Base-by-base conservation (phyloP, 2,329 filamentous ascomycete species). In the Diaporthe ilicicola region DNA sequence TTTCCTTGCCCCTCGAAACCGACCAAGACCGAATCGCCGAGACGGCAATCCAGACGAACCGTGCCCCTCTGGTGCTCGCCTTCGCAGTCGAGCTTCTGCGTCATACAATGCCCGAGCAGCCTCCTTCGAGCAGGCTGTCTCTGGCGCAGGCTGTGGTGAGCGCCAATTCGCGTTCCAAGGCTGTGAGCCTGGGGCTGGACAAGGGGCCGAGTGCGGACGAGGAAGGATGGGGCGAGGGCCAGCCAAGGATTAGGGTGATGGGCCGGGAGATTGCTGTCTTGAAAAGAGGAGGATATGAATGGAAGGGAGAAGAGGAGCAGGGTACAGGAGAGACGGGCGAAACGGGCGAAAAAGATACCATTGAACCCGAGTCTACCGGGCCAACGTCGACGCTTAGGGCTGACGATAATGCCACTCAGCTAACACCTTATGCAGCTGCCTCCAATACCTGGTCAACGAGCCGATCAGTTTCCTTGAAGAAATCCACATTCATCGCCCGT, bases 101-200 rank as follows among this genome's bases (percentile, higher is more conserved):
- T 55, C 91, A 92, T 77, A 97, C 93, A 0, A 95, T 95, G 91
- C 93, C 94, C 0, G 91, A 93, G 74, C 94, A 97, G 78, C 94
- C 94, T 3, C 85, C 91, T 3, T 96, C 93, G n/a, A 95, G 93
- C 78, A 87, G 93, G 56, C 83, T 97, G 24, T 97, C 94, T 77
- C 83, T 97, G 24, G 93, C 91, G 0, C 94, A 97, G 80, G 94
- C 93, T 0, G 91, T 96, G 1, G 93, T 97, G 19, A 95, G 93
- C 78, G 90, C 90, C 34, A 96, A 95, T 77, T 94, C 92, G 72
- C 88, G 91, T 74, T 90, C 89, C 44, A 95, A 95, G 81, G 94
- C 94, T 12, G 86, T 91, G 34, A 92, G 88, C 73, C 82, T 97
- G 37, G 94, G 94, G 0, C 83, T 97, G 24, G 90, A 93, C 73